These are phyloP conservation scores for Pyrenula massariospora DNA, from an alignment of 495 filamentous ascomycete genomes.

Conservation along the genomic window DNA sequence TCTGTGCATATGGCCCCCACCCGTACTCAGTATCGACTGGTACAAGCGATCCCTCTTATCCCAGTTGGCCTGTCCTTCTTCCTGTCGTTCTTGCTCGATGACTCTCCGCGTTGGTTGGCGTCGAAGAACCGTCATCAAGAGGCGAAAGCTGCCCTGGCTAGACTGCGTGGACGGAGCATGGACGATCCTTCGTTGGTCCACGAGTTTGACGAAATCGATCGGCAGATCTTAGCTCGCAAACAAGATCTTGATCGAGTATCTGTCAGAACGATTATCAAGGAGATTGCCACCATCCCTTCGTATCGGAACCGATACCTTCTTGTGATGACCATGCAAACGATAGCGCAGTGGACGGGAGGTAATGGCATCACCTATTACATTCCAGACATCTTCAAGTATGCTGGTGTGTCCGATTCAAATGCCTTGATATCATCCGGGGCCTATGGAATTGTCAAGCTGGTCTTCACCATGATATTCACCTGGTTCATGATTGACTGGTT, in stretches of 20 bases:
- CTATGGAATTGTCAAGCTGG: constrained; percentile 32
- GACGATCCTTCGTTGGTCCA: constrained; percentile 16
- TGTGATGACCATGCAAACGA: constrained; percentile 30
- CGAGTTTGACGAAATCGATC: constrained; percentile 27
- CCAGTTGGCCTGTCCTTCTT: constrained; percentile 25
- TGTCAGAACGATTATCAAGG: constrained; percentile 29
- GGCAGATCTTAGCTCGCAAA: constrained; percentile 16
- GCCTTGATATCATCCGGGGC: constrained; percentile 30
- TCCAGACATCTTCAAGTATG: constrained; percentile 28
- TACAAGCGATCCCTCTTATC: constrained; percentile 30
- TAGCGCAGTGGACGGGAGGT: constrained; percentile 34
- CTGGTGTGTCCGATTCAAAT: constrained; percentile 18
- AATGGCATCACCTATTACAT: constrained; percentile 39
- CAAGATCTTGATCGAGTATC: constrained; percentile 18
- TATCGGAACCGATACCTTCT: constrained; percentile 37
- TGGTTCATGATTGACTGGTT: constrained; percentile 32
- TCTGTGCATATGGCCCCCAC: constrained; percentile 25
- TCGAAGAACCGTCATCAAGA: constrained; percentile 23
- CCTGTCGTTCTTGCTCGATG: constrained; percentile 24
- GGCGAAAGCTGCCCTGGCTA: constrained; percentile 23
- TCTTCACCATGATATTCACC: constrained; percentile 35
- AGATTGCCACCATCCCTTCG: constrained; percentile 26
- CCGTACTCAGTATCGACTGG: constrained; percentile 29
- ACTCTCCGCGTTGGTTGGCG: constrained; percentile 29
- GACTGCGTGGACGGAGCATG: constrained; percentile 22